Evolutionary conservation across 441 rosid genomes (phyloP), one percentile per base, ranked within the genome.

Genomic region (Adansonia madagascariensis): DNA sequence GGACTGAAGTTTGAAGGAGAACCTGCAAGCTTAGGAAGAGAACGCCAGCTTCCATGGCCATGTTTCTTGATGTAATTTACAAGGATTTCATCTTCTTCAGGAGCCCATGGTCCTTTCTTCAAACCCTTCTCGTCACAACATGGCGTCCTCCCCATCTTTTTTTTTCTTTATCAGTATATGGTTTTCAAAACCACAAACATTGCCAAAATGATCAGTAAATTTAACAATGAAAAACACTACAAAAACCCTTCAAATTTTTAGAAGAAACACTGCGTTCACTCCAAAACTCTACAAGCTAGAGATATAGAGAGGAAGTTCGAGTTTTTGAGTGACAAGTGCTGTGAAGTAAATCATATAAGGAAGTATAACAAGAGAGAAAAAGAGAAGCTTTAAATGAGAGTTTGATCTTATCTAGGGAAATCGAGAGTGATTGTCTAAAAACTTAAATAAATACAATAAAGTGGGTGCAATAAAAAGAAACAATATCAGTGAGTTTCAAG

Each of bases 31-130:
- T 87, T 89, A 49, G 95, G 93, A 60, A 91, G 90, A 64, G 91
- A 84, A 70, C 93, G 87, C 95, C 95, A 91, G 86, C 91, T 89
- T 49, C 93, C 93, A 86, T 91, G 93, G 80, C 89, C 87, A 75
- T 88, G 86, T 57, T 78, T 81, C 78, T 86, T 79, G 79, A 91
- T 89, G 73, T 87, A 89, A 15, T 88, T 80, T n/a, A 87, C 78
- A 27, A 89, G 89, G 84, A 89, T 75, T 81, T 88, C 90, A 75
- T 91, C 95, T 85, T 91, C 95, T 70, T 89, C 93, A 62, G 95
- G 84, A 3, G 86, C 81, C 95, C 93, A 91, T 49, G 90, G 95
- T 74, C 95, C 95, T 88, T 87, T 91, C 88, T 89, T 91, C 80
- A 91, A 71, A 22, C 90, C 91, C 57, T 82, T 88, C 81, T 84